Evolutionary conservation across 257 asterid genomes (phyloP).

Genomic region (Solanum medicagineum): DNA sequence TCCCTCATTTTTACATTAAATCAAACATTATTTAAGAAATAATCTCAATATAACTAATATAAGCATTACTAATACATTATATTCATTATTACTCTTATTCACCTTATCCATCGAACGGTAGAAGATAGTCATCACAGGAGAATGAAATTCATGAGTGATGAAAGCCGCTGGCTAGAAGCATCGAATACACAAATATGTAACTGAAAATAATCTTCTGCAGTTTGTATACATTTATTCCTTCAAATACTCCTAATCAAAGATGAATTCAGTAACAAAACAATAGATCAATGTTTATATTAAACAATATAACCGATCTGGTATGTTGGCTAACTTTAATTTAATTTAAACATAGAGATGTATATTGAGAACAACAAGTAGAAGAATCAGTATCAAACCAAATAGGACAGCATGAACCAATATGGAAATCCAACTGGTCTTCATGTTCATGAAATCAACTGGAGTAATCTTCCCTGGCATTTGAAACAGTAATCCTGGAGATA

Average conservation of each 20-base stretch:
- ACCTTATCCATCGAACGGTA: too few relatives aligned
- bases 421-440: constrained; percentile 61
- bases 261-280: neutral
- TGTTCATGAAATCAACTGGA: constrained; percentile 64
- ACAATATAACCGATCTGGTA: neutral
- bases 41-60: too few relatives aligned
- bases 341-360: constrained; percentile 55
- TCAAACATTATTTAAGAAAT: too few relatives aligned
- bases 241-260: neutral
- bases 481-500: constrained; percentile 57
- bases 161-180: too few relatives aligned
- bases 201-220: neutral
- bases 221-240: neutral
- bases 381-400: constrained; percentile 70
- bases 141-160: too few relatives aligned
- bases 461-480: constrained; percentile 76
- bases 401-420: constrained; percentile 51
- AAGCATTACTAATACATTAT: too few relatives aligned
- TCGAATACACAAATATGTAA: neutral
- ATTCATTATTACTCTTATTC: too few relatives aligned
- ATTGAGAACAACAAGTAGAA: constrained; percentile 49
- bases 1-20: too few relatives aligned
- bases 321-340: neutral
- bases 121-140: too few relatives aligned
- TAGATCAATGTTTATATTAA: neutral